phyloP scores from a whole-genome alignment of 345 rosid species.

The Euphorbia peplus region DNA sequence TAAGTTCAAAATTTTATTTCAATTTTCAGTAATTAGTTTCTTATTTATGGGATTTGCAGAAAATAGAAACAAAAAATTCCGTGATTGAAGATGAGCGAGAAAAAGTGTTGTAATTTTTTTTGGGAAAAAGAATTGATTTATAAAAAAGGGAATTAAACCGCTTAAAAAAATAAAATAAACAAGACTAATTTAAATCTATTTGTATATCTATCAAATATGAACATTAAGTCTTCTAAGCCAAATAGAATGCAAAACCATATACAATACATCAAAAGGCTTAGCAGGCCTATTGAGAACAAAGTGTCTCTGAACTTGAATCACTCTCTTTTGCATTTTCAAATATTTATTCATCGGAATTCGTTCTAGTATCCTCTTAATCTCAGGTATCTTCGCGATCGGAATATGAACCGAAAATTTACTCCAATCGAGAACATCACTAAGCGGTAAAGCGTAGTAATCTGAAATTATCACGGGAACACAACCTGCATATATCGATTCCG shows the following conservation, averaged over 20 bases:
- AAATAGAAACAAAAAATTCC: no score
- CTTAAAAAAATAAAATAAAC: no score
- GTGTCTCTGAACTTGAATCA: conserved; percentile 43
- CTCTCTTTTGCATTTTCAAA: conserved; percentile 37
- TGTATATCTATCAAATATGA: no score
- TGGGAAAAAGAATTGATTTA: no score
- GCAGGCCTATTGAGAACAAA: conserved; percentile 54
- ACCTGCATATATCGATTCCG: conserved; percentile 44
- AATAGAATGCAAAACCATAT: conserved; percentile 63
- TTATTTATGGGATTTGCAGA: no score
- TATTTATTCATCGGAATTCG: conserved; percentile 30
- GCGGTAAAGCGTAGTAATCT: conserved; percentile 43
- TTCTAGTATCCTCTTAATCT: conserved; percentile 47
- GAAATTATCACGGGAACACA: conserved; percentile 63
- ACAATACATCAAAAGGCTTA: conserved; percentile 53
- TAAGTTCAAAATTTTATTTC: no score
- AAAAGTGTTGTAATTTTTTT: no score
- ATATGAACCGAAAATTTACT: conserved; percentile 41
- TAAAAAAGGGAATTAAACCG: no score
- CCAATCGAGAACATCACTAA: conserved; percentile 66
- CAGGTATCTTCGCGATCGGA: conserved; percentile 34
- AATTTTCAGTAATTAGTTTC: no score
- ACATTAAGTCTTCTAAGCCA: conserved; percentile 68
- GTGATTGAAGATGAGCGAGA: no score
- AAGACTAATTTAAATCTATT: no score